phyloP scores from a whole-genome alignment of 257 asterid genomes.

The Solanum sejunctum region DNA sequence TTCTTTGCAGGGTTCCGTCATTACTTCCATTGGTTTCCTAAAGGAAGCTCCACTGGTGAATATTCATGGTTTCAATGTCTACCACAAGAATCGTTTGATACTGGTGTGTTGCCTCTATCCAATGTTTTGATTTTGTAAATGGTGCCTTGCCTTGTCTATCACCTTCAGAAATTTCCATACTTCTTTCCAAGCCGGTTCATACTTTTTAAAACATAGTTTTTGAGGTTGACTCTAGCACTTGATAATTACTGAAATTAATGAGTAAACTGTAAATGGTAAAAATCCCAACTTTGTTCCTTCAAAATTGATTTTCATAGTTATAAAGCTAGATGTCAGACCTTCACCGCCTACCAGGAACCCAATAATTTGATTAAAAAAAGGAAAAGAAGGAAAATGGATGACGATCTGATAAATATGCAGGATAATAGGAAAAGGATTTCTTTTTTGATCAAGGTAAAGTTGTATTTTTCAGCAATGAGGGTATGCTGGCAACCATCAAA shows the following conservation, averaged over 20 bases:
- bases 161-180: not conserved
- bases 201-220: not conserved
- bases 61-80: slow-evolving; percentile 88
- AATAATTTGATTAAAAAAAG: not conserved
- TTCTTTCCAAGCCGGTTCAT: not conserved
- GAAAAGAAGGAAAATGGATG: not conserved
- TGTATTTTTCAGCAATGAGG: too few species aligned
- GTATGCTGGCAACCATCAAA: too few species aligned
- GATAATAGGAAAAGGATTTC: not conserved
- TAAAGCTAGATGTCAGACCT: not conserved
- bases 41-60: slow-evolving; percentile 87
- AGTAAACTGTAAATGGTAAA: not conserved
- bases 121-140: not conserved
- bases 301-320: not conserved
- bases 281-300: not conserved
- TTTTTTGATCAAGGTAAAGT: too few species aligned
- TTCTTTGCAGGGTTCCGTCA: slow-evolving; percentile 46
- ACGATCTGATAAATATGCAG: not conserved
- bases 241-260: not conserved
- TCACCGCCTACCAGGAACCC: not conserved
- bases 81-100: slow-evolving; percentile 89
- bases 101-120: slow-evolving; percentile 41
- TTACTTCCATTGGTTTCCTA: slow-evolving; percentile 78
- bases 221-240: not conserved
- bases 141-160: not conserved